A percentile compares a stretch with the other conserved stretches of the same genome.
Conservation (phyloP, 495 filamentous ascomycete genomes). For the Margaritispora aquatica region DNA sequence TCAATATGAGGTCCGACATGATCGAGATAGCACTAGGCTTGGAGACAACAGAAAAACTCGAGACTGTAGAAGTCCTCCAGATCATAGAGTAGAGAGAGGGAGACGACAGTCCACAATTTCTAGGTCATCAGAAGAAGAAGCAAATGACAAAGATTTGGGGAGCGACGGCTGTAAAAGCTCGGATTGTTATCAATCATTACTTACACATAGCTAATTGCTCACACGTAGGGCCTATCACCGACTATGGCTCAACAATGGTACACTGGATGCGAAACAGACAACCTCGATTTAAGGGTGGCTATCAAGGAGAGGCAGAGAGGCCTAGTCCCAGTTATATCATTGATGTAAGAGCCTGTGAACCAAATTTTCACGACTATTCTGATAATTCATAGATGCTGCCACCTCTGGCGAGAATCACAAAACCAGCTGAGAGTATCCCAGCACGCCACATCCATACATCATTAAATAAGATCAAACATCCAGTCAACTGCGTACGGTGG, state of each 20-base stretch:
- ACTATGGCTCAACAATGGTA: conserved; percentile 88
- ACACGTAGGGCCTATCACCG: conserved; percentile 73
- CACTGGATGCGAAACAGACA: conserved; percentile 88
- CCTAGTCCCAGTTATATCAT: conserved; percentile 84
- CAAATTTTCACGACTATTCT: conserved; percentile 16
- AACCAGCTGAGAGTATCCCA: conserved; percentile 76
- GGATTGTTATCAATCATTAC: neutral
- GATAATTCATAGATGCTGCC: conserved; percentile 66
- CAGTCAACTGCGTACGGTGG: conserved; percentile 96
- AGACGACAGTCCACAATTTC: too few species aligned
- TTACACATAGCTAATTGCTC: neutral
- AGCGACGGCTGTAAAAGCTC: too few species aligned
- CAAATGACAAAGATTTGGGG: too few species aligned
- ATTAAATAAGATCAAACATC: conserved; percentile 94
- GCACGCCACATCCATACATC: conserved; percentile 90
- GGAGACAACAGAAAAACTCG: too few species aligned
- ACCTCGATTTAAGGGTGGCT: conserved; percentile 63
- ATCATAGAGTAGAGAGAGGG: too few species aligned
- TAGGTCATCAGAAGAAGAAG: too few species aligned
- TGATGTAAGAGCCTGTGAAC: conserved; percentile 61
- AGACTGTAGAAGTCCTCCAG: too few species aligned
- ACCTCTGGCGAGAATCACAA: conserved; percentile 63
- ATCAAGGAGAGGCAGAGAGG: conserved; percentile 67
- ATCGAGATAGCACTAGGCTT: too few species aligned
- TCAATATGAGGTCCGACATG: too few species aligned